These are phyloP conservation scores for Thuidium tamariscinum DNA, from an alignment of 225 moss, liverwort and hornwort species.

Conservation along the genomic window DNA sequence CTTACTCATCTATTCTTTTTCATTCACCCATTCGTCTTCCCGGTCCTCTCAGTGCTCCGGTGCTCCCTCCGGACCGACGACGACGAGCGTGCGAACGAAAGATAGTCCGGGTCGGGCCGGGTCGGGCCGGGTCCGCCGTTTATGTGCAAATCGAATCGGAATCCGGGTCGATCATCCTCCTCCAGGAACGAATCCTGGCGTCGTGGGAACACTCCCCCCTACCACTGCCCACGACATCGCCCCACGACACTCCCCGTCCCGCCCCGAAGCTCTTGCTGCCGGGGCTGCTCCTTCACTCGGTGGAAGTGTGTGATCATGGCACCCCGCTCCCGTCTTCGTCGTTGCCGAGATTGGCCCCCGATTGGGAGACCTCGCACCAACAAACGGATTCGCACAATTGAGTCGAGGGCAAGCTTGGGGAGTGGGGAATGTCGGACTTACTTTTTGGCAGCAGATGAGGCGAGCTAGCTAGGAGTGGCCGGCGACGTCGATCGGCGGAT, in stretches of 20 bases:
- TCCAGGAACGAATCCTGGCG: background rate
- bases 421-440: background rate
- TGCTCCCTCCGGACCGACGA: background rate
- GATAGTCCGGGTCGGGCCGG: background rate
- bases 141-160: constrained; percentile 18
- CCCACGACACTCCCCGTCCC: background rate
- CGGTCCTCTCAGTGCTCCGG: too few relatives aligned
- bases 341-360: background rate
- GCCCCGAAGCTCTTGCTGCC: background rate
- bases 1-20: background rate
- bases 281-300: background rate
- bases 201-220: background rate
- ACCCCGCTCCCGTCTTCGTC: background rate
- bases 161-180: background rate
- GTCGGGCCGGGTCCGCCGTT: background rate
- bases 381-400: background rate
- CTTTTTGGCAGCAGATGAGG: background rate
- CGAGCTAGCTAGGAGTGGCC: background rate
- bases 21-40: background rate
- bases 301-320: background rate
- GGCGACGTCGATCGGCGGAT: background rate
- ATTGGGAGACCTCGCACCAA: background rate
- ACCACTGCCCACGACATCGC: background rate
- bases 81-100: background rate
- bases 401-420: background rate